Evolutionary conservation across 2,329 filamentous ascomycete genomes (phyloP), one percentile per base, ranked within the genome.

Genomic region (Thermoascus crustaceus): DNA sequence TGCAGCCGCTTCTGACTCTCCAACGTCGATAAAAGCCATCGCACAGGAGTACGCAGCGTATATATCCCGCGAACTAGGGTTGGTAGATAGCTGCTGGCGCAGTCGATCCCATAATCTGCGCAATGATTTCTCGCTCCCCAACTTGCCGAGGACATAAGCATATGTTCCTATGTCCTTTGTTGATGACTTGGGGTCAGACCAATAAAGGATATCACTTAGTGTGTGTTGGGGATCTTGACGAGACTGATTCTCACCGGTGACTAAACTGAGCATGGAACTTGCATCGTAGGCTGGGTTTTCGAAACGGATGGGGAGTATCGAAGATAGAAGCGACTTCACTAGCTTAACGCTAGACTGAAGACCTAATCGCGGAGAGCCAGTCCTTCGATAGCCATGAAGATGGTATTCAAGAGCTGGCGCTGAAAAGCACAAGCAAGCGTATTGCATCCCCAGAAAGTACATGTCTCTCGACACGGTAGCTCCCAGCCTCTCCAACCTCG

Each of bases 361-460:
- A 14, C 31, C 18, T 20, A 50, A 16, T 7, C 7, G 11, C 14
- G 26, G 23, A 40, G 38, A 29, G 23, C 29, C 31, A 25, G 30
- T 32, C 29, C 24, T 10, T 23, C 32, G 34, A 30, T 50, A 53
- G 9, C 34, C 35, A 9, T 40, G 14, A 22, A 60, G 20, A 35
- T 58, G 54, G 11, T 47, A 39, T 16, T 45, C 39, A 4, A 64
- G 39, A 23, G 55, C 51, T 4, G 48, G 32, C n/a, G 45, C 29
- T 5, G 52, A 57, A 22, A 58, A 48, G 20, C 45, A 42, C n/a
- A 52, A 42, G 11, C 46, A 50, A 10, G 60, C 53, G 42, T 56
- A 57, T 14, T 40, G 41, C 35, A 63, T 54, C 0, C 54, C 56
- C 21, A 55, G 26, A 23, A 44, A 22, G 33, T 41, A 47, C 5